Evolutionary conservation across 106 monocot species (phyloP), one percentile per base, ranked within the genome.

Genomic region (Dioscorea zingiberensis): DNA sequence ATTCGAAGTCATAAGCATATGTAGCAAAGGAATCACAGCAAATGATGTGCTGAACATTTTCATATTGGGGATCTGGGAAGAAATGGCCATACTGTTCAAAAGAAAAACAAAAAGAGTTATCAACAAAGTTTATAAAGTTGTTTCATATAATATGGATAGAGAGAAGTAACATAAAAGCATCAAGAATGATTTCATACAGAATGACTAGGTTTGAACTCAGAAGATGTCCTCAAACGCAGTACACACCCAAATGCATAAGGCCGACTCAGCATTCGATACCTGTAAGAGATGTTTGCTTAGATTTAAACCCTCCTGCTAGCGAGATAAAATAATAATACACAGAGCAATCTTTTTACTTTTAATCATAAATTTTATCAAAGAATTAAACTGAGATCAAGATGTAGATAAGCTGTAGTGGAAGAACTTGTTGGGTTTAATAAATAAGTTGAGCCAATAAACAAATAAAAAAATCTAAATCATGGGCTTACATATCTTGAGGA

Each of bases 21-120:
- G 98, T 93, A 32, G 92, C 89, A 82, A 98, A 98, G 27, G 93
- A 79, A 82, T 98, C 98, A 70, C 98, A 98, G 57, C 98, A 98
- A 62, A 98, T 98, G 68, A 98, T 89, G 55, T 98, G 98, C 55
- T 98, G 98, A 57, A 98, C 98, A 82, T 84, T 84, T 78, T 98
- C 98, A 81, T 93, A 98, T 58, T 98, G 92, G 24, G 98, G 98
- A 71, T 98, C 98, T 60, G 98, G 86, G 63, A 98, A 98, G 77
- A 98, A 98, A 86, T 98, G 98, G 46, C 98, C 98, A 80, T 86
- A 93, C 98, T 98, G 92, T 38, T 38, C 81, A 56, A 77, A 38
- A 56, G 74, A 72, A 10, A 56, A 60, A 23, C 21, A 49, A 46
- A 65, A 27, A 56, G 26, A 44, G 13, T 32, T 46, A 67, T 16